Evolutionary conservation across 257 asterid genomes (phyloP).

Genomic region (Euphrasia confusa): DNA sequence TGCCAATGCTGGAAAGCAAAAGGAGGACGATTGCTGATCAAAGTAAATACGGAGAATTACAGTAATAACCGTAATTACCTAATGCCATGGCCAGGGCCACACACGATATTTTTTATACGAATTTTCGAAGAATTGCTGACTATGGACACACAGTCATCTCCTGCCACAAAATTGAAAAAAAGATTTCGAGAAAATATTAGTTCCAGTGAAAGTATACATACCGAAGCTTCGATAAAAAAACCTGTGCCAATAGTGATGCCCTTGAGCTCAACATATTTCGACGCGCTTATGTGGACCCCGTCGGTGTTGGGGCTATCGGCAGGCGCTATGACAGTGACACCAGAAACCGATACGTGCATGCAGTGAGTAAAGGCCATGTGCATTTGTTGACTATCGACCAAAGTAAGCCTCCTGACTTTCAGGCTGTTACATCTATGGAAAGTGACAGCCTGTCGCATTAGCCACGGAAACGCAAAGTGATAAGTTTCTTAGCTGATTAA

Average conservation of each 20-base stretch:
- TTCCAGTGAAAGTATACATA: no score
- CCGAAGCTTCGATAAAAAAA: slow-evolving; percentile 3
- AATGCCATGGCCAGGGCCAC: slow-evolving; percentile 91
- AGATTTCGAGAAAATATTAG: background rate
- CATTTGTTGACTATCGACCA: slow-evolving; percentile 60
- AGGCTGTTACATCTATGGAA: slow-evolving; percentile 68
- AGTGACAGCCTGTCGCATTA: slow-evolving; percentile 54
- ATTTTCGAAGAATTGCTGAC: slow-evolving; percentile 68
- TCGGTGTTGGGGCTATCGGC: slow-evolving; percentile 78
- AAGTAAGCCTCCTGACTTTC: slow-evolving; percentile 47
- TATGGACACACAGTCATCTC: slow-evolving; percentile 93
- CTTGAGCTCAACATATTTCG: slow-evolving; percentile 46
- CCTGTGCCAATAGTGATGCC: slow-evolving; percentile 55
- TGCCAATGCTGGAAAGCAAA: slow-evolving; percentile 57
- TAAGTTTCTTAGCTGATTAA: background rate
- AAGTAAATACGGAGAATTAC: slow-evolving; percentile 1
- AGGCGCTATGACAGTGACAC: slow-evolving; percentile 54
- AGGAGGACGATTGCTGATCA: background rate
- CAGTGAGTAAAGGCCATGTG: slow-evolving; percentile 66
- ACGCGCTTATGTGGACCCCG: slow-evolving; percentile 77
- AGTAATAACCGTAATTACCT: slow-evolving; percentile 39
- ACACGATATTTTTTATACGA: slow-evolving; percentile 38
- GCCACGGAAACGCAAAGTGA: background rate
- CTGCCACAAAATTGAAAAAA: slow-evolving; percentile 29
- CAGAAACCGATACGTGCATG: slow-evolving; percentile 39